phyloP scores from a whole-genome alignment of 345 rosid species.

The Syzygium aromaticum region DNA sequence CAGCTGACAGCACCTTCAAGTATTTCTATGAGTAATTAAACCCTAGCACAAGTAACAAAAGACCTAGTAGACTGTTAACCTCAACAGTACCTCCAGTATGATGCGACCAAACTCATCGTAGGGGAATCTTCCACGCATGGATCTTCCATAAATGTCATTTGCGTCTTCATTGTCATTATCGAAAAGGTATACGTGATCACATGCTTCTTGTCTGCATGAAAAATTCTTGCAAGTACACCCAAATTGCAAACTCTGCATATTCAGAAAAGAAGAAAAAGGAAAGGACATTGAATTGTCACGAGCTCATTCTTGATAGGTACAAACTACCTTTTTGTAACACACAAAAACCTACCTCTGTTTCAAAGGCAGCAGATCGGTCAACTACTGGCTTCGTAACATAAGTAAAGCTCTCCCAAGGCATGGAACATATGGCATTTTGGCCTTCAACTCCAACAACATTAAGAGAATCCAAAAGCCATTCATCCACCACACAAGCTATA shows the following conservation, averaged over 20 bases:
- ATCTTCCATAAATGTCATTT: constrained; percentile 69
- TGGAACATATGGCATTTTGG: constrained; percentile 16
- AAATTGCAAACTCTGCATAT: constrained; percentile 56
- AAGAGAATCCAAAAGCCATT: constrained; percentile 31
- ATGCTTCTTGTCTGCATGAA: constrained; percentile 54
- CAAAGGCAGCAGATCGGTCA: constrained; percentile 37
- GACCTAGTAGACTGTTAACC: neutral
- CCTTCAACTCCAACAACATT: constrained; percentile 11
- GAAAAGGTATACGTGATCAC: constrained; percentile 95
- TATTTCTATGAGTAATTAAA: neutral
- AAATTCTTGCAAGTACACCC: constrained; percentile 61
- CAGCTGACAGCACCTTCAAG: neutral
- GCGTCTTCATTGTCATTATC: constrained; percentile 88
- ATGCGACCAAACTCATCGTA: constrained; percentile 74
- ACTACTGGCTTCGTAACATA: constrained; percentile 58
- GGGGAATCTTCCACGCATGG: constrained; percentile 72
- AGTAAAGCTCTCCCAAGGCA: constrained; percentile 80
- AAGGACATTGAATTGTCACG: neutral
- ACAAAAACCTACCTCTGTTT: constrained; percentile 42
- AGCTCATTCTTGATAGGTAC: neutral
- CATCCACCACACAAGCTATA: constrained; percentile 67
- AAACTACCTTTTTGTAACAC: constrained; percentile 1
- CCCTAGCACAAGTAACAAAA: neutral
- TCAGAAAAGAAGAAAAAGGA: neutral
- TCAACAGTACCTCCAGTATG: constrained; percentile 66